These are phyloP conservation scores for Termitomyces sp. DNA, from an alignment of 768 basidiomycete species.

Conservation along the genomic window DNA sequence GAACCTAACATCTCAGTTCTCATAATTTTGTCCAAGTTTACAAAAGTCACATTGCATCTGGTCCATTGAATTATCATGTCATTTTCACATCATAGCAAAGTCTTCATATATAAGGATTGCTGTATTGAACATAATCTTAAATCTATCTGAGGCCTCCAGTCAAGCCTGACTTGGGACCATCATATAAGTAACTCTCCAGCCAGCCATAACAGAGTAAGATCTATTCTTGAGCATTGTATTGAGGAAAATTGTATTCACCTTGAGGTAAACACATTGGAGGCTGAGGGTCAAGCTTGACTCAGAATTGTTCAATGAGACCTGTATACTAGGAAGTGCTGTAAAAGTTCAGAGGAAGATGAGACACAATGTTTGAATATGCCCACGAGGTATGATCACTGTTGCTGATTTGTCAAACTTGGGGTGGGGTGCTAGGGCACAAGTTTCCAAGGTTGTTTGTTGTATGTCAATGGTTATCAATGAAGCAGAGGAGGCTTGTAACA, in stretches of 20 bases:
- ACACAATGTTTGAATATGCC: background rate
- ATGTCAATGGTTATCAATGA: background rate
- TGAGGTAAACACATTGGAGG: background rate
- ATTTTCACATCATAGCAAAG: too few relatives aligned
- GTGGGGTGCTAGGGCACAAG: background rate
- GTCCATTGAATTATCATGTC: too few relatives aligned
- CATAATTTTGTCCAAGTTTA: too few relatives aligned
- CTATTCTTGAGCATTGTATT: background rate
- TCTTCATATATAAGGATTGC: too few relatives aligned
- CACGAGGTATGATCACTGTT: background rate
- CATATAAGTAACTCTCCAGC: too few relatives aligned
- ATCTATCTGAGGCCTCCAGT: too few relatives aligned
- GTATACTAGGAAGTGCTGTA: background rate
- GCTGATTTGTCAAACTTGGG: background rate
- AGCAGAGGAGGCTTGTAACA: constrained; percentile 1
- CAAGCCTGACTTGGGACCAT: too few relatives aligned
- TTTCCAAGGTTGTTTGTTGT: background rate
- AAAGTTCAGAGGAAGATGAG: background rate
- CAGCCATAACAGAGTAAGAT: too few relatives aligned
- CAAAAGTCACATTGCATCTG: too few relatives aligned
- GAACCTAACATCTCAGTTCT: too few relatives aligned
- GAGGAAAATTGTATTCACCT: background rate
- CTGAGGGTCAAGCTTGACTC: background rate
- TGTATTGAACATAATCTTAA: too few relatives aligned
- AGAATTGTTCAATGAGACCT: background rate